phyloP scores from a whole-genome alignment of 257 asterid species.

The Euphrasia confusa region DNA sequence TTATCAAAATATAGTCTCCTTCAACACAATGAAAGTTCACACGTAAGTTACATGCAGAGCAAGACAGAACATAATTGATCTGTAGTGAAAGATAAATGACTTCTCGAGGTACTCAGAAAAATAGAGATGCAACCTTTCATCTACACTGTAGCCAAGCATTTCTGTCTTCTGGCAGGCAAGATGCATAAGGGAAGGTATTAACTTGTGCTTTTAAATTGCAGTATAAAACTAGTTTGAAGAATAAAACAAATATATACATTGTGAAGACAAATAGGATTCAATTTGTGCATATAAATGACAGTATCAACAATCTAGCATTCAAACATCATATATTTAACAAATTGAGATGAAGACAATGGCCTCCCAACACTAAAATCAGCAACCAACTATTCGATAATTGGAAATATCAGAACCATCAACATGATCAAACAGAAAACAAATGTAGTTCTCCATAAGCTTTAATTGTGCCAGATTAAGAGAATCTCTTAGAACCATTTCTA shows the following conservation, averaged over 20 bases:
- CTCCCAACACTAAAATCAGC: background rate
- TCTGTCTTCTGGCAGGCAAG: background rate
- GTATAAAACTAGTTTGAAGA: background rate
- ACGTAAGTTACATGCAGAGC: background rate
- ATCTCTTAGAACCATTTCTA: conserved; percentile 7
- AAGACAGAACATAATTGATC: background rate
- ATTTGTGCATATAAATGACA: conserved; percentile 18
- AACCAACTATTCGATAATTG: conserved; percentile 18
- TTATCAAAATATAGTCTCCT: conserved; percentile 6
- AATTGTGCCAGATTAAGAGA: conserved; percentile 5
- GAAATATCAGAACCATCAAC: conserved; percentile 17
- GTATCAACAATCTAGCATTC: conserved; percentile 12
- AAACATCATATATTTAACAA: background rate
- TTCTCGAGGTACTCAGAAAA: no score
- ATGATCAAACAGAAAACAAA: conserved; percentile 12
- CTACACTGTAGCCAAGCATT: no score
- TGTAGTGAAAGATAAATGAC: background rate
- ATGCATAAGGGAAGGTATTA: background rate
- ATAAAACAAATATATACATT: background rate
- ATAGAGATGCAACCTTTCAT: no score
- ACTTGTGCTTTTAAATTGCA: background rate
- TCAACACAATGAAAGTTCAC: conserved; percentile 5
- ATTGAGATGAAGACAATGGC: no score
- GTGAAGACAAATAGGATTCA: conserved; percentile 5
- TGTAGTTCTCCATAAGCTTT: conserved; percentile 9